A percentile compares a stretch with the other conserved stretches of the same genome.
These are phyloP conservation scores for Beauveria sp. DNA, from an alignment of 2,329 filamentous ascomycete genomes.

Conservation along the genomic window DNA sequence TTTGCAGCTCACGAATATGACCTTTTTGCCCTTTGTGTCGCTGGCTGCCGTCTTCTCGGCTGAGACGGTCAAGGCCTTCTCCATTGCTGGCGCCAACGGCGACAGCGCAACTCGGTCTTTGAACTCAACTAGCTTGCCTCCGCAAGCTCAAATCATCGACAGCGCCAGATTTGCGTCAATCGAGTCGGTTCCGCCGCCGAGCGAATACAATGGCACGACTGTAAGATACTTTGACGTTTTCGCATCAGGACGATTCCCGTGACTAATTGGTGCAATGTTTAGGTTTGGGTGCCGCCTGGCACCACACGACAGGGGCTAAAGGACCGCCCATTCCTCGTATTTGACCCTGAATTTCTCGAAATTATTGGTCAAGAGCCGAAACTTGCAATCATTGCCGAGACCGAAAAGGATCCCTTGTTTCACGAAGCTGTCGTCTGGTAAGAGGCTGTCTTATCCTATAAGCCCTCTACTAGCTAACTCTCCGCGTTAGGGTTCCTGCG, in stretches of 20 bases:
- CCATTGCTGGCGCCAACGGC: neutral
- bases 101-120: neutral
- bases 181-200: slow-evolving; percentile 15
- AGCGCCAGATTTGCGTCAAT: neutral
- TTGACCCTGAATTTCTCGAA: slow-evolving; percentile 41
- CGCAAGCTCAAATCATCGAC: neutral
- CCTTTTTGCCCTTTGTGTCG: neutral
- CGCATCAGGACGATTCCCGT: neutral
- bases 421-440: slow-evolving; percentile 51
- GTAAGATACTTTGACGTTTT: slow-evolving; percentile 16
- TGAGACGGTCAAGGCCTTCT: neutral
- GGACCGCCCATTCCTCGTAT: slow-evolving; percentile 36
- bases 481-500: slow-evolving; percentile 17
- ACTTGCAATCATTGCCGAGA: slow-evolving; percentile 40
- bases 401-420: slow-evolving; percentile 38
- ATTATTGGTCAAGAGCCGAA: slow-evolving; percentile 42
- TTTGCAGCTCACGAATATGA: neutral
- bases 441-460: too few relatives aligned
- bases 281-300: slow-evolving; percentile 31
- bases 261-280: slow-evolving; percentile 14
- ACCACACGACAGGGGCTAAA: slow-evolving; percentile 28
- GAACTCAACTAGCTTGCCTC: neutral
- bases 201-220: slow-evolving; percentile 3
- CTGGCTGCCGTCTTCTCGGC: neutral
- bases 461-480: neutral